These are phyloP conservation scores for Dillenia suffruticosa DNA, from an alignment of 164 flowering plant species.

Conservation along the genomic window DNA sequence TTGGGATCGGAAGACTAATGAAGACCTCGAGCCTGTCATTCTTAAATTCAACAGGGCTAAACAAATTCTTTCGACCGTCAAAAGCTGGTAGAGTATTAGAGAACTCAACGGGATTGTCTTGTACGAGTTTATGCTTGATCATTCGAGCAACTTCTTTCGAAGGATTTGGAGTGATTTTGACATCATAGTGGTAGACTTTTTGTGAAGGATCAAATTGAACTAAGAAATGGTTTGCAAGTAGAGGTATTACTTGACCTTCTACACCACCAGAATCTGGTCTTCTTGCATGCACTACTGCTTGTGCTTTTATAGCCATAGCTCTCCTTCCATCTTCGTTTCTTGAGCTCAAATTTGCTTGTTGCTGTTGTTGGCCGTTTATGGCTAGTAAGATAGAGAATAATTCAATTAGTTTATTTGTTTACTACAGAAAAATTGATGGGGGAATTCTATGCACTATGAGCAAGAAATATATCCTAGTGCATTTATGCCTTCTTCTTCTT, in stretches of 20 bases:
- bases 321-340: slow-evolving; percentile 31
- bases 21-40: slow-evolving; percentile 64
- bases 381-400: slow-evolving; percentile 17
- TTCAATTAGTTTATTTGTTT: background rate
- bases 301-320: slow-evolving; percentile 12
- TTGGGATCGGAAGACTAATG: slow-evolving; percentile 60
- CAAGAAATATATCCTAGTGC: background rate
- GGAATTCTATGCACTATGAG: background rate
- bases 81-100: slow-evolving; percentile 68
- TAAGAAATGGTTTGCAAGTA: slow-evolving; percentile 88
- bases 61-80: slow-evolving; percentile 83
- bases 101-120: slow-evolving; percentile 42
- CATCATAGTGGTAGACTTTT: slow-evolving; percentile 71
- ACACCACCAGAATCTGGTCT: slow-evolving; percentile 91
- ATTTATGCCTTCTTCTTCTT: background rate
- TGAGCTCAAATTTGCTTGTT: slow-evolving; percentile 13
- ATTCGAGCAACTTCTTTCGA: slow-evolving; percentile 76
- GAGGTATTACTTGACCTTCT: slow-evolving; percentile 64
- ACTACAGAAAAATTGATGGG: background rate
- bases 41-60: slow-evolving; percentile 68
- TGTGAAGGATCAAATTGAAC: slow-evolving; percentile 63
- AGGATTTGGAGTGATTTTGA: slow-evolving; percentile 76
- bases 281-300: slow-evolving; percentile 40
- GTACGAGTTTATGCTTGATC: slow-evolving; percentile 69
- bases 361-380: slow-evolving; percentile 19